These are phyloP conservation scores for Davidsoniella neocaledoniae DNA, from an alignment of 2,329 filamentous ascomycete species.

Conservation along the genomic window DNA sequence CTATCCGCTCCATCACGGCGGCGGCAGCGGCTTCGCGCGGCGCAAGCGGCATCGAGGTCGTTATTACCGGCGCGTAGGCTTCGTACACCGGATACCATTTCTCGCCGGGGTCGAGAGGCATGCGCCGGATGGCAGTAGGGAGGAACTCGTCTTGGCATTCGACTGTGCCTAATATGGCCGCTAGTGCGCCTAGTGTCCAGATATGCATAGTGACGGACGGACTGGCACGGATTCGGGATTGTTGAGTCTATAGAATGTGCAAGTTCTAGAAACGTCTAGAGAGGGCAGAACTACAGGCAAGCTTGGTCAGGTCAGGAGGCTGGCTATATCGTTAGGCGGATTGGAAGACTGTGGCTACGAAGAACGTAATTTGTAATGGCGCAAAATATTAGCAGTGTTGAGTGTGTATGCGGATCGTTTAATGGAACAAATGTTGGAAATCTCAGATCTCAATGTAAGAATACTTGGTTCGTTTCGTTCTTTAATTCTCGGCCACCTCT, in stretches of 20 bases:
- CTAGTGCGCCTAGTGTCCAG: conserved; percentile 5
- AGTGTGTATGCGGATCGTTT: no score
- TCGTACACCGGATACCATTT: conserved; percentile 59
- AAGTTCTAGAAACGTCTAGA: background rate
- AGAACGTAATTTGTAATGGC: no score
- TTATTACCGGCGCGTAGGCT: conserved; percentile 23
- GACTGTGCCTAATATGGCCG: background rate
- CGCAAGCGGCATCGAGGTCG: conserved; percentile 16
- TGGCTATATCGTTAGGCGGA: background rate
- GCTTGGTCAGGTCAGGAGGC: background rate
- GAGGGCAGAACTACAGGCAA: background rate
- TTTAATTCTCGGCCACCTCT: no score
- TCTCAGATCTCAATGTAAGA: no score
- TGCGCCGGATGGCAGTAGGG: conserved; percentile 53
- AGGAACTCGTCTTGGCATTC: conserved; percentile 20
- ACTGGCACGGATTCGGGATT: background rate
- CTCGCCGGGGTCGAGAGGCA: conserved; percentile 51
- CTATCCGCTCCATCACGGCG: conserved; percentile 17
- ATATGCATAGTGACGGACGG: conserved; percentile 22
- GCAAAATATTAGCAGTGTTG: no score
- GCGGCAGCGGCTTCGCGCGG: conserved; percentile 19
- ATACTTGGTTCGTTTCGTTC: no score
- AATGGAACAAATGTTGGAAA: no score
- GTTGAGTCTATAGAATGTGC: background rate
- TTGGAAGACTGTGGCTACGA: no score